Evolutionary conservation across 768 basidiomycete species (phyloP), one percentile per base, ranked within the genome.

Genomic region (Boletus bicolor): DNA sequence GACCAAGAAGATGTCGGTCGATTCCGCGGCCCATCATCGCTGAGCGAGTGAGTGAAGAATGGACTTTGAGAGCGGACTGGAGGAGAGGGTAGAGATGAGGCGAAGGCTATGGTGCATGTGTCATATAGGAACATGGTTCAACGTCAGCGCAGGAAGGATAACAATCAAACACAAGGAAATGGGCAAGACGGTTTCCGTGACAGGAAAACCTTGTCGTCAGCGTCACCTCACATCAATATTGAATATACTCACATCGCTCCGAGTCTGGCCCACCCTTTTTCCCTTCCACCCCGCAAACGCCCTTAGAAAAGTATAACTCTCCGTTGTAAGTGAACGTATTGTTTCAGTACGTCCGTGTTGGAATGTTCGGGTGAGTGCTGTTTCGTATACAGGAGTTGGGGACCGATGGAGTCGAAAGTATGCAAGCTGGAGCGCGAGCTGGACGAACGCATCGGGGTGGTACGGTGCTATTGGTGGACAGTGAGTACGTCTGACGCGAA

Each of bases 361-460:
- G 75, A 95, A 95, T 70, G 89, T 80, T 26, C 93, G 82, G 2
- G 95, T 96, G 34, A 95, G 79, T 0, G 87, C 91, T 0, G 94
- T 97, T 72, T 98, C 95, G 68, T 98, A 97, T 7, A 91, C 93
- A 2, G 95, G 91, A 4, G 91, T 91, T 63, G 91, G 87, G 55
- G 77, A 73, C 11, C 83, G 84, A 44, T 85, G 88, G 21, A 85
- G 83, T 67, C 81, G 82, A 74, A 89, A 91, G 86, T 89, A 97
- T 4, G 93, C 94, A 10, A 97, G 80, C 67, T 98, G 95, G 19
- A 97, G 77, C 0, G 85, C 90, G 81, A 96, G 89, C 68, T 98
- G 95, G 47, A 96, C 81, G 72, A 83, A 97, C 1, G 89, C 89
- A 66, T 98, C 95, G 0, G 94, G 85, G 5, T 82, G 74, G 19